Evolutionary conservation across 2,329 filamentous ascomycete species (phyloP).

Genomic region (Tolypocladium capitatum): DNA sequence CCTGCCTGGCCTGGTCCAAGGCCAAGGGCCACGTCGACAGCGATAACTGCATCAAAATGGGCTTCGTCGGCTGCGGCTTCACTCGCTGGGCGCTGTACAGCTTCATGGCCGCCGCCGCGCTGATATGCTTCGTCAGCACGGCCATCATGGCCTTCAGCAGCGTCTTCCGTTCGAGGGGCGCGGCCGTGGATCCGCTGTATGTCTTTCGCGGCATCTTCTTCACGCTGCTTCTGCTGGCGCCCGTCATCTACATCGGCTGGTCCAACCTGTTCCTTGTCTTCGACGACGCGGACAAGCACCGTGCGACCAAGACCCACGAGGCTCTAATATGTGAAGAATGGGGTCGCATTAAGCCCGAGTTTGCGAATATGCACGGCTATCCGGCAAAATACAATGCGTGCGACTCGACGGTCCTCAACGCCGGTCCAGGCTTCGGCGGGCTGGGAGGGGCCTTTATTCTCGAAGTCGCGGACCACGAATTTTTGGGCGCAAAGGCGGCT

Average conservation of each 20-base stretch:
- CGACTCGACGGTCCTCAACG: background rate
- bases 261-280: background rate
- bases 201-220: constrained; percentile 12
- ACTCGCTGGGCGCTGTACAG: constrained; percentile 6
- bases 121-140: constrained; percentile 5
- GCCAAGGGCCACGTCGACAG: background rate
- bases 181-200: constrained; percentile 7
- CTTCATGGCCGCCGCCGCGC: constrained; percentile 7
- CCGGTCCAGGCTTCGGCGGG: background rate
- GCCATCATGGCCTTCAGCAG: constrained; percentile 6
- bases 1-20: constrained; percentile 3
- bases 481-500: constrained; percentile 1
- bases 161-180: constrained; percentile 1
- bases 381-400: background rate
- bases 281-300: background rate
- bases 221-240: constrained; percentile 9
- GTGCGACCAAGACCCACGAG: background rate
- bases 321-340: background rate
- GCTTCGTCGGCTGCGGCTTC: background rate
- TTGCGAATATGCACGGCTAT: no score
- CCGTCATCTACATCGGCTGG: constrained; percentile 8
- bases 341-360: background rate
- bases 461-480: no score
- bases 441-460: constrained; percentile 1
- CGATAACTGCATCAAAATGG: background rate